Evolutionary conservation across 768 basidiomycete species (phyloP), one percentile per base, ranked within the genome.

Genomic region (Tricholoma terreum): DNA sequence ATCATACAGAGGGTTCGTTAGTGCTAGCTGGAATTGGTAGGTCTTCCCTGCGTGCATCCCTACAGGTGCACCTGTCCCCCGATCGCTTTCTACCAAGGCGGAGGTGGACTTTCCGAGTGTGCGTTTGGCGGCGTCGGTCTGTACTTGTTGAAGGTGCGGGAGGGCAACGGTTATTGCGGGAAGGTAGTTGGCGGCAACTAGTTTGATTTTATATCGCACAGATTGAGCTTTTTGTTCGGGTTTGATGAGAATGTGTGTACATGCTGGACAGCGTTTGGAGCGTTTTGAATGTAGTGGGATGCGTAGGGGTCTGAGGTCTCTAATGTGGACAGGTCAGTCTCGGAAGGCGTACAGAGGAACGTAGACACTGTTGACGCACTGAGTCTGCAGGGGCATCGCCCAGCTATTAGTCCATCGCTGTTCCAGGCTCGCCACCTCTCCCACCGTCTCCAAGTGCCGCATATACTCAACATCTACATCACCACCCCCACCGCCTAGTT

Each of bases 141-240:
- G 66, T 50, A 71, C 60, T 61, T 77, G 72, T 62, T 77, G 77
- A 8, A 75, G 73, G 58, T 84, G 85, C 19, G 90, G 89, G 33
- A 92, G 77, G 35, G 80, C 72, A 34, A 93, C 83, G 6, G 85
- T 82, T 31, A 98, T 90, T 2, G 88, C 83, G 0, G 97, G 97
- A 14, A 99, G 79, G 72, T 98, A 98, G 69, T 90, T 96, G 27
- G 92, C 85, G 0, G 96, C 97, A 56, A 96, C 92, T 51, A 98
- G 86, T 72, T 98, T 98, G 74, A 99, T 98, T 75, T 98, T 98
- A 80, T 88, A 98, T 15, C 93, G 85, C 35, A 91, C 89, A 15
- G 92, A 94, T 63, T 94, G 92, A 0, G 94, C 89, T 69, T 99
- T 99, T 67, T 95, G 90, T 70, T 99, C 97, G 3, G 97, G 97